Evolutionary conservation across 1,284 basidiomycete genomes (phyloP), one percentile per base, ranked within the genome.

Genomic region (Leccinum angustisporum): DNA sequence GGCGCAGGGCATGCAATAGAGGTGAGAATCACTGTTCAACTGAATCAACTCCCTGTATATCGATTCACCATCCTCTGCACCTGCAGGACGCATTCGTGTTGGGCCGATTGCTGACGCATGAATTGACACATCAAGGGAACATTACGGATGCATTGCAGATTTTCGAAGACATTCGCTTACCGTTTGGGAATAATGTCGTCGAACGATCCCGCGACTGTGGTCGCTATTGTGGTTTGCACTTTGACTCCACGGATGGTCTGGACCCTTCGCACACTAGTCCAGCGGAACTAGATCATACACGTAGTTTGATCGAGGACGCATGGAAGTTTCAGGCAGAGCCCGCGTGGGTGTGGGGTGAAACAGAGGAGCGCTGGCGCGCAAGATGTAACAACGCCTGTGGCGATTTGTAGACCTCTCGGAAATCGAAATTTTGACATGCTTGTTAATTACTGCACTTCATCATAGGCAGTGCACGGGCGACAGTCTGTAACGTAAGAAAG

Each of bases 41-140:
- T 25, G 3, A 25, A 3, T 25, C 36, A 21, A 7, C 18, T n/a
- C 5, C 2, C 1, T 10, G 10, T 4, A 52, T 33, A 8, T 56
- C 2, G 7, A 52, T 30, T 34, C 51, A 38, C 27, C 6, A 2
- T 21, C 31, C 8, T 4, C 4, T 18, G 13, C 30, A 16, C 18
- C n/a, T 11, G 5, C 58, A 78, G 75, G 77, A 79, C 58, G 77
- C 77, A 14, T 75, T 67, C 61, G 67, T 78, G 30, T 62, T 79
- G 31, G 76, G 74, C 7, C 69, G 75, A 1, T 64, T 77, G n/a
- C 68, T 78, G 16, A 66, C 72, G 1, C 68, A 74, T 52, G 65
- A 68, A 1, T 60, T 64, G 1, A 67, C 72, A 4, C 68, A 68
- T n/a, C 56, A 21, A 25, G 58, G 59, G 3, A 71, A 66, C 25